Base-by-base conservation (phyloP, 495 filamentous ascomycete genomes). In the Hyaloscypha finlandica region DNA sequence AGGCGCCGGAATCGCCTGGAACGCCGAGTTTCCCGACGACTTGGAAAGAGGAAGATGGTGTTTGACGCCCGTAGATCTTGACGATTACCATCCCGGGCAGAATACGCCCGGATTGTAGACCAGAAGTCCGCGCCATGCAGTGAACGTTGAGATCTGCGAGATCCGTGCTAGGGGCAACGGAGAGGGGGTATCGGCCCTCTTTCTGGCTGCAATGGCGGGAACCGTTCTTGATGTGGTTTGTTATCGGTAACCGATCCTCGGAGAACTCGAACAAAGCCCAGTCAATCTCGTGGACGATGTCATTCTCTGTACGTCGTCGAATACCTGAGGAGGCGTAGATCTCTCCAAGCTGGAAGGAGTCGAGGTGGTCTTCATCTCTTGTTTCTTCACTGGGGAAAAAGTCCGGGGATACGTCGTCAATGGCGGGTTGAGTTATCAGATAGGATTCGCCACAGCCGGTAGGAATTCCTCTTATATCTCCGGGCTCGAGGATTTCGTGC, bases 191-290 rank as follows among this genome's bases (percentile, higher is more conserved):
- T 19, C 57, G 39, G 54, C 62, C 56, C 39, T 66, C 9, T 68
- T 67, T 61, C 19, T n/a, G 8, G 19, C 33, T 35, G 42, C 72
- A 51, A 76, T 74, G 75, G 66, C 75, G 69, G 58, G 73, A 73
- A 12, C 77, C 70, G n/a, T 81, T 80, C 61, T 84, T 78, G 65
- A 83, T 74, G 88, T 59, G 33, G 53, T 72, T 87, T 16, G 85
- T 77, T 70, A 96, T 96, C n/a, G 92, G 90, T 61, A 88, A 80
- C 14, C 94, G 86, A 20, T 87, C 82, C 8, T 88, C 80, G 22
- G 89, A 78, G 59, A 98, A 90, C 73, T 93, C 89, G 67, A 98
- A 91, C 11, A 98, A 79, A 0, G 94, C 93, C 94, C 94, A 98
- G 75, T 98, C 94, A 66, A 98, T 93, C 75, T 98, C 94, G 71